These are phyloP conservation scores for Adansonia rubrostipa DNA, from an alignment of 441 rosid genomes.

Conservation along the genomic window DNA sequence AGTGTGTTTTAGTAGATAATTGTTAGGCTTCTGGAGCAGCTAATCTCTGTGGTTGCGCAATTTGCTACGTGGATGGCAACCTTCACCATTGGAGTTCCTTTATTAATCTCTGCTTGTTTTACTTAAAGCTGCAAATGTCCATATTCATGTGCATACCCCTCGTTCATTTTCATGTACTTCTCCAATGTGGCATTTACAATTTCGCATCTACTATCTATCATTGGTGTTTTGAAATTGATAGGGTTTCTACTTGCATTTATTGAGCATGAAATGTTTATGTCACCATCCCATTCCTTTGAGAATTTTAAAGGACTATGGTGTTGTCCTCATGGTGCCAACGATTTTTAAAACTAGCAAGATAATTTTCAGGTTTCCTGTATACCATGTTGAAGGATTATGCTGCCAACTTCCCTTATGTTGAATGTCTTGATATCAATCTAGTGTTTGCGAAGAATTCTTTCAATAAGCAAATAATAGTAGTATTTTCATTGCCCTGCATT, in stretches of 20 bases:
- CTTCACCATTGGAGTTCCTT: background rate
- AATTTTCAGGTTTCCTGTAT: background rate
- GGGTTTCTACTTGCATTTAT: background rate
- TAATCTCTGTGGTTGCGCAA: background rate
- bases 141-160: background rate
- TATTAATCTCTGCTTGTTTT: background rate
- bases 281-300: background rate
- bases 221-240: background rate
- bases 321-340: background rate
- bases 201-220: background rate
- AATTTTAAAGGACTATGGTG: background rate
- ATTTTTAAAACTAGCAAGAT: background rate
- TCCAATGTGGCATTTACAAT: background rate
- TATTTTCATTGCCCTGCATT: background rate
- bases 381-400: background rate
- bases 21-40: background rate
- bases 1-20: background rate
- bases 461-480: background rate
- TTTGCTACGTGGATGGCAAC: slow-evolving; percentile 1
- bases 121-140: background rate
- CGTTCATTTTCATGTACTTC: background rate
- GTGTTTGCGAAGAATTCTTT: background rate
- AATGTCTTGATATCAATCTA: background rate
- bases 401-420: background rate
- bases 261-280: background rate